phyloP scores from a whole-genome alignment of 2,329 filamentous ascomycete genomes.

The Chrysoporthe puriensis region DNA sequence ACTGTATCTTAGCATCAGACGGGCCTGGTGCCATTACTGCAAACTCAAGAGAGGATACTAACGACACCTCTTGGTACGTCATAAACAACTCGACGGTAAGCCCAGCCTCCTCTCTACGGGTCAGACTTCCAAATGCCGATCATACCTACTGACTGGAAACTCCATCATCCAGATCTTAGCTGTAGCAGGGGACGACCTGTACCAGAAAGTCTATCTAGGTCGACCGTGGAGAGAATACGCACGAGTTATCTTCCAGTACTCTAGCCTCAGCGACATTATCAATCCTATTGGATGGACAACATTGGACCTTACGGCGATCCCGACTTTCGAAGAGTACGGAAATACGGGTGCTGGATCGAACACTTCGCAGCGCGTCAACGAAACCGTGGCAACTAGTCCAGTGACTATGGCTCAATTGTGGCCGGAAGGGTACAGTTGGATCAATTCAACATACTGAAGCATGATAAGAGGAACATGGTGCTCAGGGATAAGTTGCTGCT shows the following conservation, averaged over 20 bases:
- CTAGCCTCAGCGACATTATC: conserved; percentile 35
- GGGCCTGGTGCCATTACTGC: conserved; percentile 39
- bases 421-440: conserved; percentile 6
- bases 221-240: conserved; percentile 40
- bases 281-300: conserved; percentile 40
- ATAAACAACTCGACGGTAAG: conserved; percentile 36
- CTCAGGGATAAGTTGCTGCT: background rate
- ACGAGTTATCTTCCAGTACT: conserved; percentile 41
- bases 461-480: background rate
- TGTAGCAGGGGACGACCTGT: conserved; percentile 17
- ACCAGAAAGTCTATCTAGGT: conserved; percentile 38
- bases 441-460: conserved; percentile 26
- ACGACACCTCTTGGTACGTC: conserved; percentile 37
- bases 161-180: background rate
- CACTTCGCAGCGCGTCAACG: conserved; percentile 29
- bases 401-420: conserved; percentile 26
- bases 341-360: conserved; percentile 35
- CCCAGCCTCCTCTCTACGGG: no score
- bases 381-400: conserved; percentile 32
- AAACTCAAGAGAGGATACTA: conserved; percentile 33
- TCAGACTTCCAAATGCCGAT: no score
- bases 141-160: background rate
- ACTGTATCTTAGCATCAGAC: conserved; percentile 40
- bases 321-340: conserved; percentile 38
- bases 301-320: conserved; percentile 37